Percentiles rank a stretch among this genome's conserved stretches.
These are phyloP conservation scores for Beta vulgaris DNA, from an alignment of 148 eudicot genomes.

Conservation along the genomic window DNA sequence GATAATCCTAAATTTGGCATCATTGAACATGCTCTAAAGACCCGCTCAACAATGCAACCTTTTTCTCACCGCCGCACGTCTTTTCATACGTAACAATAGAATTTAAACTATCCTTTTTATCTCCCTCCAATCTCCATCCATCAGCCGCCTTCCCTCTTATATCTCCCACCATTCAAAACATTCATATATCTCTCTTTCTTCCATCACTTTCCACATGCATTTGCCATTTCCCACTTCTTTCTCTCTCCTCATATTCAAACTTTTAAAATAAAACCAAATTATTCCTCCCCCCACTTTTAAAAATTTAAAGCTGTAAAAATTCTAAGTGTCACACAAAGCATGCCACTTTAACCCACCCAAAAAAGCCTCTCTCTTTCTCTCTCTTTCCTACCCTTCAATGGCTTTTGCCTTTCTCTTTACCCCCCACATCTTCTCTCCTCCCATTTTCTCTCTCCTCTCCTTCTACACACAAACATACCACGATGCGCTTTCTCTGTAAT, in stretches of 20 bases:
- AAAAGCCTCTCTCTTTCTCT: neutral
- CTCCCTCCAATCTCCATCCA: neutral
- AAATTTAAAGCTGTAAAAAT: neutral
- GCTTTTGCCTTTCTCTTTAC: conserved; percentile 28
- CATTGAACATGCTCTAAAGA: no score
- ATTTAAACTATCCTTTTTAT: neutral
- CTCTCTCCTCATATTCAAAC: neutral
- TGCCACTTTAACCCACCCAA: conserved; percentile 18
- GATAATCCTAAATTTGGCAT: no score
- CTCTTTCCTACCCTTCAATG: conserved; percentile 25
- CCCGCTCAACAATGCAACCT: neutral
- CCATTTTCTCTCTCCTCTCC: neutral
- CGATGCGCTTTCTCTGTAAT: conserved; percentile 46
- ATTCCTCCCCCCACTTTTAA: no score
- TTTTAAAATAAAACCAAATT: neutral
- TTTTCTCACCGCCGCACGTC: conserved; percentile 6
- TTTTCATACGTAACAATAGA: conserved; percentile 3
- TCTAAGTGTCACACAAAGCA: conserved; percentile 9
- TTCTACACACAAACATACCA: neutral
- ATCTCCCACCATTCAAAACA: neutral
- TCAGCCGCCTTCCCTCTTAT: neutral
- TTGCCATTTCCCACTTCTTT: neutral
- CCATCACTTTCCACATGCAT: neutral
- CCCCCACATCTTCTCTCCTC: no score
- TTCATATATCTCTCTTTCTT: neutral